Evolutionary conservation across 139 green algal genomes (phyloP).

Genomic region (Prasinococcaceae sp.): DNA sequence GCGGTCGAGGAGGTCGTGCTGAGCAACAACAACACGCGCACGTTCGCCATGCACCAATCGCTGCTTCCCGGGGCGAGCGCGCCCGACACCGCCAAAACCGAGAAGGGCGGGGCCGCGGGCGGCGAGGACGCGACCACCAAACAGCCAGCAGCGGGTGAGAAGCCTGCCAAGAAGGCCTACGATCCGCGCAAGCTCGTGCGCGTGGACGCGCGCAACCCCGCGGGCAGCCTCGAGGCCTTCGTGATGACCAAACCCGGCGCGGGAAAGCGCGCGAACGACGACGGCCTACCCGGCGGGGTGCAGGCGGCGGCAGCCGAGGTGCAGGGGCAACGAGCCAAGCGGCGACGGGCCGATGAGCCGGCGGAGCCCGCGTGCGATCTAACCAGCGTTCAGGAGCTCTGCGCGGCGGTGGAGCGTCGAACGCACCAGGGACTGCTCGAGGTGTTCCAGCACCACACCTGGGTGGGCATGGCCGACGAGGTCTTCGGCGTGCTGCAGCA

Average conservation of each 20-base stretch:
- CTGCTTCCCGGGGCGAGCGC: constrained; percentile 26
- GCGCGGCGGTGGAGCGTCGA: constrained; percentile 29
- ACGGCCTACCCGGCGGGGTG: not conserved
- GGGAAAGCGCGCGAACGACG: not conserved
- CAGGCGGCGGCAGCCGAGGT: not conserved
- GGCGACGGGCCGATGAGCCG: not conserved
- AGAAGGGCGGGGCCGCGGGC: not conserved
- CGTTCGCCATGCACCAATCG: constrained; percentile 47
- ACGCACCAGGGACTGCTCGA: constrained; percentile 42
- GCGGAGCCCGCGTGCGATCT: constrained; percentile 8
- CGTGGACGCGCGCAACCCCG: constrained; percentile 14
- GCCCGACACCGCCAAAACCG: not conserved
- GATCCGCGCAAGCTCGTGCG: constrained; percentile 47
- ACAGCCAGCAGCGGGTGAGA: not conserved
- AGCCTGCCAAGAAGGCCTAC: not conserved
- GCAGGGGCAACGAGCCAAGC: not conserved
- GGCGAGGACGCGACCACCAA: no score
- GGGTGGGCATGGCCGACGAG: constrained; percentile 67
- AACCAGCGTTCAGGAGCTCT: constrained; percentile 32
- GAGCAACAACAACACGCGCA: constrained; percentile 43
- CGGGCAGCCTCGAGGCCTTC: constrained; percentile 45
- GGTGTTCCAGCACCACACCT: constrained; percentile 46
- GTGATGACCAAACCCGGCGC: constrained; percentile 9
- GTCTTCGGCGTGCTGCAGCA: constrained; percentile 57
- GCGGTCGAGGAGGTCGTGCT: constrained; percentile 53